Conservation (phyloP, 2,329 filamentous ascomycete genomes). For the Alternaria alternata region DNA sequence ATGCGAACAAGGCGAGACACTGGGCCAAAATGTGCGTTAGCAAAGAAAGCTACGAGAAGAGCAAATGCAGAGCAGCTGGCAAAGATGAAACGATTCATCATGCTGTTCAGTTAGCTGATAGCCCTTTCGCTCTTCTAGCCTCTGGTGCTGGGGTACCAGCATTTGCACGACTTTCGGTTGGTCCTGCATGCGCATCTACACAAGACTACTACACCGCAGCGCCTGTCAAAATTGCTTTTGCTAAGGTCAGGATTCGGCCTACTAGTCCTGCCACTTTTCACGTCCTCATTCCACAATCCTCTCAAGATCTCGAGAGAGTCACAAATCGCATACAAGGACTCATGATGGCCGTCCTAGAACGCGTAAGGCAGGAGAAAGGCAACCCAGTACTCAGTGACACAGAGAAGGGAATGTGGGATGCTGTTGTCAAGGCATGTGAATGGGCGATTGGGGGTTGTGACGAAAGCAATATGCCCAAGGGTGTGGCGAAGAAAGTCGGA, state of each 20-base stretch:
- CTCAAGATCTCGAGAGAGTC: slow-evolving; percentile 25
- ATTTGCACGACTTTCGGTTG: slow-evolving; percentile 39
- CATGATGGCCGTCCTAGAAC: slow-evolving; percentile 44
- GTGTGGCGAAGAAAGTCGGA: slow-evolving; percentile 34
- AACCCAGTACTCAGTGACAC: slow-evolving; percentile 23
- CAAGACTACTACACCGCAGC: slow-evolving; percentile 28
- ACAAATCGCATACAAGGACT: slow-evolving; percentile 38
- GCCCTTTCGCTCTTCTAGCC: slow-evolving; percentile 31
- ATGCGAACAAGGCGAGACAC: slow-evolving; percentile 19
- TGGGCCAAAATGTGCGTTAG: slow-evolving; percentile 39
- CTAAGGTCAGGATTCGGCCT: slow-evolving; percentile 21
- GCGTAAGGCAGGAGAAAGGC: slow-evolving; percentile 33
- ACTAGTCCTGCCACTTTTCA: slow-evolving; percentile 26
- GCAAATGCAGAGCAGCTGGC: slow-evolving; percentile 27
- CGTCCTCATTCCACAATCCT: slow-evolving; percentile 29
- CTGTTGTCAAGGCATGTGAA: slow-evolving; percentile 30
- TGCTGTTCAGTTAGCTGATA: slow-evolving; percentile 38
- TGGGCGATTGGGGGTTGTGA: slow-evolving; percentile 36
- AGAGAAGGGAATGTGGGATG: slow-evolving; percentile 35
- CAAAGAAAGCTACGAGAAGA: slow-evolving; percentile 30
- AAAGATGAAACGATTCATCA: slow-evolving; percentile 33
- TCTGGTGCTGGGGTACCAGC: slow-evolving; percentile 21
- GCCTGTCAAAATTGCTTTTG: slow-evolving; percentile 33
- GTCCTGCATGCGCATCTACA: slow-evolving; percentile 25
- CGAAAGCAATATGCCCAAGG: slow-evolving; percentile 37